Evolutionary conservation across 2,329 filamentous ascomycete species (phyloP), one percentile per base, ranked within the genome.

Genomic region (Aspergillus bombycis): DNA sequence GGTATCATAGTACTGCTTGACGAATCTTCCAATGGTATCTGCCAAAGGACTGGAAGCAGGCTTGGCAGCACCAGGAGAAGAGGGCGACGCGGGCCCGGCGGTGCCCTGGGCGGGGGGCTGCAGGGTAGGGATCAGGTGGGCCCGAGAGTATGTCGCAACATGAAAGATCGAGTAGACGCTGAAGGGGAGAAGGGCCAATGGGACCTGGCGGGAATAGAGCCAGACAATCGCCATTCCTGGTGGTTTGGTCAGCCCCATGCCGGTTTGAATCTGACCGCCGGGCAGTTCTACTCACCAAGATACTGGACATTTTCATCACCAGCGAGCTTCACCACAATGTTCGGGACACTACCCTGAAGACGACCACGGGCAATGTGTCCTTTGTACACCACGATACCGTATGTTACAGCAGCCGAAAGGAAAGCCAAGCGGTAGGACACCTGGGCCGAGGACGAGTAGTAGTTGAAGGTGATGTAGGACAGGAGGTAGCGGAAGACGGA

Each of bases 371-470:
- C 92, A 70, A 94, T 89, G 84, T 94, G 92, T 63, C 93, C 94
- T 88, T 99, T 99, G 86, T 97, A 98, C 66, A 99, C 94, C 57
- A 99, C 95, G 70, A 99, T 98, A 69, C 95, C 94, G 80, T 99
- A 99, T 12, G 95, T 98, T 57, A 89, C 88, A 55, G 93, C 93
- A 7, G 95, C 95, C 3, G 94, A 90, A 71, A 97, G 70, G 78
- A 99, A 99, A 62, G 94, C 92, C 60, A 90, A 87, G 73, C 95
- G 94, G 83, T 99, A 99, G 62, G 91, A 91, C 79, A 95, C 89
- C 70, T 87, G 85, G 55, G 94, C 94, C 84, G 88, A 88, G 76
- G 87, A 82, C 62, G 89, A 89, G 77, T 91, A 91, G 79, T 88
- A 93, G 85, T 96, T 96, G 85, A 98, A 91, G 74, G 91, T 90